Evolutionary conservation across 768 basidiomycete species (phyloP).

Genomic region (Nidula microcarpa): DNA sequence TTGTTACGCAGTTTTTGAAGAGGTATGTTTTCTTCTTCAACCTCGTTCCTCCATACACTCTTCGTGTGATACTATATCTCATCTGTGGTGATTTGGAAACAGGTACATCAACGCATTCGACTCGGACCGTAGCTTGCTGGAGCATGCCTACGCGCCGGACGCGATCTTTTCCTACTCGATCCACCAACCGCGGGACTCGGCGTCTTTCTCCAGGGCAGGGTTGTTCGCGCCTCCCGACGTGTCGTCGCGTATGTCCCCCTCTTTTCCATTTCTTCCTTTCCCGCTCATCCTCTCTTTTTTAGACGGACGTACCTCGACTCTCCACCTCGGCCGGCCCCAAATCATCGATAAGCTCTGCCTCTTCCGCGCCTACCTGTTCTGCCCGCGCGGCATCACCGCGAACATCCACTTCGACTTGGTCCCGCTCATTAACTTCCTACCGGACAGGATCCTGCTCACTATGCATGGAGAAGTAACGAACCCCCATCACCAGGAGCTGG

Average conservation of each 20-base stretch:
- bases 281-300: slow-evolving; percentile 3
- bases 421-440: slow-evolving; percentile 1
- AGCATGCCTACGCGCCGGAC: slow-evolving; percentile 19
- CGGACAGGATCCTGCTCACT: slow-evolving; percentile 17
- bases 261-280: too few relatives aligned
- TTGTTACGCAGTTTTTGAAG: too few relatives aligned
- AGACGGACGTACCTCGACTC: slow-evolving; percentile 5
- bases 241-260: too few relatives aligned
- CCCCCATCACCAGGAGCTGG: slow-evolving; percentile 3
- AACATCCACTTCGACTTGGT: slow-evolving; percentile 18
- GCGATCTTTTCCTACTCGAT: slow-evolving; percentile 18
- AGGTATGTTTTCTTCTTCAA: too few relatives aligned
- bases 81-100: not conserved
- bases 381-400: slow-evolving; percentile 10
- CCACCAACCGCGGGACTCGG: not conserved
- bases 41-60: too few relatives aligned
- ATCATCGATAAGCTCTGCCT: slow-evolving; percentile 9
- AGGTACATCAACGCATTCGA: slow-evolving; percentile 23
- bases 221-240: too few relatives aligned
- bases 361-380: slow-evolving; percentile 17
- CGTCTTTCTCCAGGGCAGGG: not conserved
- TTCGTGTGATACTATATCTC: too few relatives aligned
- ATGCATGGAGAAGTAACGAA: slow-evolving; percentile 19
- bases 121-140: slow-evolving; percentile 15
- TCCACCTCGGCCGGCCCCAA: slow-evolving; percentile 6